phyloP scores from a whole-genome alignment of 2,329 filamentous ascomycete species.

The Neopestalotiopsis rosae region DNA sequence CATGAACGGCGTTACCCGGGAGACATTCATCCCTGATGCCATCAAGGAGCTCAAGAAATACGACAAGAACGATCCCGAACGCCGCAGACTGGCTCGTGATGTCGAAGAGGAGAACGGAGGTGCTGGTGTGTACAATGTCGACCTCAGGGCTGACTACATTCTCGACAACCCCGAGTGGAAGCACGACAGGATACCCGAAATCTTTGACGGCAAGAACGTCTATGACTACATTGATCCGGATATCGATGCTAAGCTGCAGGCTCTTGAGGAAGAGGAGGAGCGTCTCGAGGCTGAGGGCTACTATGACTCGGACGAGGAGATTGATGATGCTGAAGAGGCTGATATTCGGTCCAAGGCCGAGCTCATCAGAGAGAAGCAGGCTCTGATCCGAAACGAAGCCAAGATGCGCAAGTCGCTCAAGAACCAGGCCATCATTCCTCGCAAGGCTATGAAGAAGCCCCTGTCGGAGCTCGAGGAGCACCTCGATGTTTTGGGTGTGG shows the following conservation, averaged over 20 bases:
- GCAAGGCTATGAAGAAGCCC: conserved; percentile 79
- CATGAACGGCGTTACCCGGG: conserved; percentile 76
- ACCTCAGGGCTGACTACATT: conserved; percentile 86
- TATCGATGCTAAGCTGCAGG: conserved; percentile 89
- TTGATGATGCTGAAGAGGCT: conserved; percentile 88
- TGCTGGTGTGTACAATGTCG: conserved; percentile 93
- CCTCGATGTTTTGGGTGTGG: conserved; percentile 84
- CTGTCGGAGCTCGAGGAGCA: conserved; percentile 86
- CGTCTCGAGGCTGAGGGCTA: conserved; percentile 88
- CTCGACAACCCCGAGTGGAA: conserved; percentile 93
- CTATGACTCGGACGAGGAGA: conserved; percentile 83
- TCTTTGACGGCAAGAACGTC: conserved; percentile 95
- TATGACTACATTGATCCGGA: conserved; percentile 98
- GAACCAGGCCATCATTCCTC: conserved; percentile 93
- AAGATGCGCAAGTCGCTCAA: conserved; percentile 96
- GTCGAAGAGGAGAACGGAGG: conserved; percentile 91
- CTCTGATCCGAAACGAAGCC: conserved; percentile 90
- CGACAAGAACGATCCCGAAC: conserved; percentile 86
- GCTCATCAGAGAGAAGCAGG: conserved; percentile 92
- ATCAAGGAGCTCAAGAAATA: conserved; percentile 84
- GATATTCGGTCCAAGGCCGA: conserved; percentile 92
- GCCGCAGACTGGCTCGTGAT: conserved; percentile 81
- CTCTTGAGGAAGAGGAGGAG: conserved; percentile 95
- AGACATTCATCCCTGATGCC: conserved; percentile 88
- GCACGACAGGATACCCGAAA: conserved; percentile 92